Conservation (phyloP, 371 early-diverging fungal species). For the Mortierella sp. region DNA sequence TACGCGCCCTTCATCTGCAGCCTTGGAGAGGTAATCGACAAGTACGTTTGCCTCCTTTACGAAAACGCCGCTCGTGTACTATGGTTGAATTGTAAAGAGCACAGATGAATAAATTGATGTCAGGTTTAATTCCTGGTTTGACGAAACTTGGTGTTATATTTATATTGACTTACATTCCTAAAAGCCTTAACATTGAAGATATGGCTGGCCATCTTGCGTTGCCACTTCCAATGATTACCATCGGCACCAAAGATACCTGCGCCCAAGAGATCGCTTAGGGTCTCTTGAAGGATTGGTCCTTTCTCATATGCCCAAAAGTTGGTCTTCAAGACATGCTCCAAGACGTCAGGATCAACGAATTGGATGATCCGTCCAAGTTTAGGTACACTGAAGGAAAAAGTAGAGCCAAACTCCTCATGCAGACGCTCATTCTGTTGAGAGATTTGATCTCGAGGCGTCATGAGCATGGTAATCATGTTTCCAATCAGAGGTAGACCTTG, state of each 20-base stretch:
- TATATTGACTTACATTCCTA: constrained; percentile 61
- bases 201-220: constrained; percentile 75
- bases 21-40: constrained; percentile 48
- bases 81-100: neutral
- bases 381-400: constrained; percentile 30
- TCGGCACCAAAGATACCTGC: constrained; percentile 81
- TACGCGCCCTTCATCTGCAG: constrained; percentile 48
- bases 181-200: constrained; percentile 83
- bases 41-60: constrained; percentile 55
- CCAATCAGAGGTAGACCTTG: constrained; percentile 38
- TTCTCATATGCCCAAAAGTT: constrained; percentile 73
- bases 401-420: constrained; percentile 29
- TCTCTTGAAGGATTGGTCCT: constrained; percentile 59
- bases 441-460: constrained; percentile 21
- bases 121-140: neutral
- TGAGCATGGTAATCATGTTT: constrained; percentile 28
- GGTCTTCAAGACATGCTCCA: constrained; percentile 55
- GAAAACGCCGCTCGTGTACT: constrained; percentile 58
- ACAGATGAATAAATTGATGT: neutral
- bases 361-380: constrained; percentile 35
- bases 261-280: constrained; percentile 65
- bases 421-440: constrained; percentile 20
- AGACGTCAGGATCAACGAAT: constrained; percentile 30
- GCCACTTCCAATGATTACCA: constrained; percentile 72
- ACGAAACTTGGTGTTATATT: neutral